Evolutionary conservation across 345 rosid genomes (phyloP).

Genomic region (Xanthoceras sorbifolium): DNA sequence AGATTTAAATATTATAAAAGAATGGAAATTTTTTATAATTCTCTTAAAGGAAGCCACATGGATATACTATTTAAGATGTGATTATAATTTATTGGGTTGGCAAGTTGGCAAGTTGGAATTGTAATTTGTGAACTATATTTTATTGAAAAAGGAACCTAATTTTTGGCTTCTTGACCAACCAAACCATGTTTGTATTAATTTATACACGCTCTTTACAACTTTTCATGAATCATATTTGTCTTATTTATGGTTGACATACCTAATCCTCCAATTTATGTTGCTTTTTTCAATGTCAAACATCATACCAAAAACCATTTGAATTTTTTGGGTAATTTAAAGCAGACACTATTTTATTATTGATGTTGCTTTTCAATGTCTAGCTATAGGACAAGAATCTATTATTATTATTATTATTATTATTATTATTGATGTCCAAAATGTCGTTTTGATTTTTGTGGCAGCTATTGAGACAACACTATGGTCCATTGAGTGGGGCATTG

Average conservation of each 20-base stretch:
- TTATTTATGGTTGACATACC: background rate
- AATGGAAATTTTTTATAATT: no score
- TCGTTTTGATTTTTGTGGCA: slow-evolving; percentile 32
- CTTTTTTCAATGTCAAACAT: background rate
- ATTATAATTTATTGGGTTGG: background rate
- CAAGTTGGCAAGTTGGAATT: background rate
- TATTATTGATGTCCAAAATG: background rate
- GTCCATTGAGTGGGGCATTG: slow-evolving; percentile 97
- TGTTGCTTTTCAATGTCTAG: no score
- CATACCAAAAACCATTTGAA: no score
- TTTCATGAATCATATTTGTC: background rate
- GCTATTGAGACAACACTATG: slow-evolving; percentile 96
- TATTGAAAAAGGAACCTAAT: background rate
- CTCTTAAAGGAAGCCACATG: background rate
- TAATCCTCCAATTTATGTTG: background rate
- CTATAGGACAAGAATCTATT: no score
- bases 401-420: no score
- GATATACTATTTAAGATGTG: background rate
- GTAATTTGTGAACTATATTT: background rate
- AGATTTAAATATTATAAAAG: no score
- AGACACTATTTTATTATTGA: no score
- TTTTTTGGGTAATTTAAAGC: no score
- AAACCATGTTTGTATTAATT: no score
- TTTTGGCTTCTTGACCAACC: background rate
- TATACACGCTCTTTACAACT: no score